Conservation (phyloP, 495 filamentous ascomycete genomes). For the Daldinia grandis region DNA sequence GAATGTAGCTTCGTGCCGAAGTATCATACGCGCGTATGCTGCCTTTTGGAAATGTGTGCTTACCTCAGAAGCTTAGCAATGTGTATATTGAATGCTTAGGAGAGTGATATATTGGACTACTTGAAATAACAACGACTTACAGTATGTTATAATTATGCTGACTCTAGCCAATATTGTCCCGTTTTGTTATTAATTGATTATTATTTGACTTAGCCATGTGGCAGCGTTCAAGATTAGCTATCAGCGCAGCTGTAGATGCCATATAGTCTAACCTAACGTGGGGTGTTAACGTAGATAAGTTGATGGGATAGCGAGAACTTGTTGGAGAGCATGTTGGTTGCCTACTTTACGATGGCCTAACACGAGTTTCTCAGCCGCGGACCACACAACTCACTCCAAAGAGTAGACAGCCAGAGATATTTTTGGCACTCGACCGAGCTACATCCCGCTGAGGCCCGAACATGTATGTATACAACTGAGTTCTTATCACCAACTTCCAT, state of each 20-base stretch:
- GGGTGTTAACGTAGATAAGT: not conserved
- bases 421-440: conserved; percentile 25
- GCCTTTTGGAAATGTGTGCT: not conserved
- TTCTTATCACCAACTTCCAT: not conserved
- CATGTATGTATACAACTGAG: conserved; percentile 11
- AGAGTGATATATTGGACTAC: conserved; percentile 7
- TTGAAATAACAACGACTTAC: not conserved
- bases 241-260: not conserved
- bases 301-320: not conserved
- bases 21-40: not conserved
- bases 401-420: conserved; percentile 23
- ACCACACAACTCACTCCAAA: not conserved
- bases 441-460: not conserved
- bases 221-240: not conserved
- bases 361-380: conserved; percentile 32
- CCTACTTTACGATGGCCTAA: conserved; percentile 8
- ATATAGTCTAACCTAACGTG: not conserved
- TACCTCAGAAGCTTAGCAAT: conserved; percentile 30
- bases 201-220: not conserved
- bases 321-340: conserved; percentile 7
- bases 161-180: not conserved
- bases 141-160: conserved; percentile 7
- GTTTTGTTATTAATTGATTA: conserved; percentile 2
- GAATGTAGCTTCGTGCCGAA: conserved; percentile 1
- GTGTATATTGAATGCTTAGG: conserved; percentile 3